Evolutionary conservation across 2,329 filamentous ascomycete species (phyloP).

Genomic region (Botrytis deweyae): DNA sequence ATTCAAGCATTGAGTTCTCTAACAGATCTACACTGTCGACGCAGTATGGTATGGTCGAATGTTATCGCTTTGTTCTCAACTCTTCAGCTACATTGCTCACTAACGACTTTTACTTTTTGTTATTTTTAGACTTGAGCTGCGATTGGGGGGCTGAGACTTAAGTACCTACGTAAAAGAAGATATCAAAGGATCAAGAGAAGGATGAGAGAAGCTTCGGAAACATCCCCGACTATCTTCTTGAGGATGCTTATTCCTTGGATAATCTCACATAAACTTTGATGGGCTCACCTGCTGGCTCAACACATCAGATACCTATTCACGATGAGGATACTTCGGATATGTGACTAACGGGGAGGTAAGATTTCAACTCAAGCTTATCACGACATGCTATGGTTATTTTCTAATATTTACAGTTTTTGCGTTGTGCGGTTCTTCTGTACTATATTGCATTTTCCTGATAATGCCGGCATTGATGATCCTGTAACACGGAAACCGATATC

Average conservation of each 20-base stretch:
- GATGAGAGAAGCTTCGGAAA: constrained; percentile 3
- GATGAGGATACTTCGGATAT: not conserved
- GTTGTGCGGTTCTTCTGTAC: not conserved
- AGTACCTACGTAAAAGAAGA: not conserved
- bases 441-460: not conserved
- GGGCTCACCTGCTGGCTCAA: not conserved
- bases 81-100: not conserved
- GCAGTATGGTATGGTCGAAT: not conserved
- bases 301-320: not conserved
- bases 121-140: not conserved
- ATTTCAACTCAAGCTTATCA: not conserved
- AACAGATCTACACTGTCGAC: not conserved
- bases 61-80: not conserved
- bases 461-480: not conserved
- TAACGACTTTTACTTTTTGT: not conserved
- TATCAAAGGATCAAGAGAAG: not conserved
- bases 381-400: not conserved
- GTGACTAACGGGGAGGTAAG: no score
- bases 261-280: not conserved
- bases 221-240: not conserved
- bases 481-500: not conserved
- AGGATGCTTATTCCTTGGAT: not conserved
- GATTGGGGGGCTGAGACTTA: not conserved
- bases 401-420: not conserved
- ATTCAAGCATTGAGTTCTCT: not conserved